Evolutionary conservation across 2,329 filamentous ascomycete species (phyloP).

Genomic region (Acarospora socialis): DNA sequence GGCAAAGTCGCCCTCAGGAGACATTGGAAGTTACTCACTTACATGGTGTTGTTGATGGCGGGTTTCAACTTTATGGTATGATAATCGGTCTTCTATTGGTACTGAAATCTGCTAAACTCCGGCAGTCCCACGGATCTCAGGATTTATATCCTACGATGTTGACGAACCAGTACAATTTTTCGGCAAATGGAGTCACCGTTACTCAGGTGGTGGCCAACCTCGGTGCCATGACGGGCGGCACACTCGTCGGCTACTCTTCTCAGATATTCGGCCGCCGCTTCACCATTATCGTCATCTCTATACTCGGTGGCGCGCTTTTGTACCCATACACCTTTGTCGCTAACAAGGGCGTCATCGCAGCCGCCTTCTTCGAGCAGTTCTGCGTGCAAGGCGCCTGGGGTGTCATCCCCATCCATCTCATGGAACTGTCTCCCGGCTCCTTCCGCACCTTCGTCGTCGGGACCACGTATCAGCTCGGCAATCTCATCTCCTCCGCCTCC

Average conservation of each 20-base stretch:
- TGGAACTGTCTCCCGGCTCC: conserved; percentile 46
- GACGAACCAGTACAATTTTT: conserved; percentile 43
- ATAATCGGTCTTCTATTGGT: neutral
- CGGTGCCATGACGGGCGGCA: conserved; percentile 55
- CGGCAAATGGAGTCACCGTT: conserved; percentile 45
- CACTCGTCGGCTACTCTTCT: conserved; percentile 41
- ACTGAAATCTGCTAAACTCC: conserved; percentile 8
- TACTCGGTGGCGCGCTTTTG: conserved; percentile 59
- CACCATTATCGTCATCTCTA: conserved; percentile 49
- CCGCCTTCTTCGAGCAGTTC: conserved; percentile 74
- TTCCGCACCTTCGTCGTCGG: conserved; percentile 51
- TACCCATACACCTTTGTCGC: conserved; percentile 69
- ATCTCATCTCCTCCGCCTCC: conserved; percentile 45
- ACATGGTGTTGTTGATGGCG: conserved; percentile 75
- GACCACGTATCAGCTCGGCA: conserved; percentile 49
- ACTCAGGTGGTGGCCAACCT: conserved; percentile 60
- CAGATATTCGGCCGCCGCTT: conserved; percentile 57
- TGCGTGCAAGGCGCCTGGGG: conserved; percentile 66
- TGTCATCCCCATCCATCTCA: conserved; percentile 55
- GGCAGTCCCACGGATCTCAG: conserved; percentile 54
- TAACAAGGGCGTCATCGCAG: conserved; percentile 52
- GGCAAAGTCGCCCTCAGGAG: conserved; percentile 63
- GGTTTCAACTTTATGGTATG: conserved; percentile 76
- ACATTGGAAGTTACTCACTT: conserved; percentile 68
- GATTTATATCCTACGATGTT: conserved; percentile 49